Evolutionary conservation across 176 grass and related monocot species (phyloP).

Genomic region (Juncus effusus): DNA sequence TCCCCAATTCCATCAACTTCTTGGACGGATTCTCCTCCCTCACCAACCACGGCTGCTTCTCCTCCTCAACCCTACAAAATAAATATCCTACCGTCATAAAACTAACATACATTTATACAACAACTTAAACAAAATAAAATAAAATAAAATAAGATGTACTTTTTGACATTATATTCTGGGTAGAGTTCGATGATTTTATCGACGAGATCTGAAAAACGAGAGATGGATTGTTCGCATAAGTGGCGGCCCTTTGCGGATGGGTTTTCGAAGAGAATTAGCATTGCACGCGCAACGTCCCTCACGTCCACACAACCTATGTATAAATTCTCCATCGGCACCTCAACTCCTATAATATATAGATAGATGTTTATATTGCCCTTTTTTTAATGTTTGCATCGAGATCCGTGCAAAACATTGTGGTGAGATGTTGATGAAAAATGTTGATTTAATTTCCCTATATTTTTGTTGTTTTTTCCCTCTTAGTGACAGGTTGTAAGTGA

Average conservation of each 20-base stretch:
- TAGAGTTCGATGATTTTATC: slow-evolving; percentile 5
- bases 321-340: slow-evolving; percentile 2
- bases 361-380: no score
- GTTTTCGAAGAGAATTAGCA: slow-evolving; percentile 9
- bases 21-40: not conserved
- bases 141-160: not conserved
- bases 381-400: no score
- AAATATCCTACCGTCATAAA: not conserved
- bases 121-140: slow-evolving; percentile 1
- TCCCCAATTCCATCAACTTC: no score
- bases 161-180: slow-evolving; percentile 3
- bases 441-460: no score
- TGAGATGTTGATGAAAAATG: no score
- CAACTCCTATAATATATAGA: not conserved
- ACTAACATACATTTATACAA: not conserved
- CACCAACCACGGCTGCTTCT: slow-evolving; percentile 15
- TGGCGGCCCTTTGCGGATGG: slow-evolving; percentile 11
- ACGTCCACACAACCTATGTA: slow-evolving; percentile 28
- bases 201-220: not conserved
- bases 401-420: no score
- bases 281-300: slow-evolving; percentile 2
- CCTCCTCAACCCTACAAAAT: slow-evolving; percentile 10
- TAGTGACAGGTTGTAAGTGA: no score
- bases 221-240: slow-evolving; percentile 6
- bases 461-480: no score